Evolutionary conservation across 2,329 filamentous ascomycete genomes (phyloP).

Genomic region (Didymella pomorum): DNA sequence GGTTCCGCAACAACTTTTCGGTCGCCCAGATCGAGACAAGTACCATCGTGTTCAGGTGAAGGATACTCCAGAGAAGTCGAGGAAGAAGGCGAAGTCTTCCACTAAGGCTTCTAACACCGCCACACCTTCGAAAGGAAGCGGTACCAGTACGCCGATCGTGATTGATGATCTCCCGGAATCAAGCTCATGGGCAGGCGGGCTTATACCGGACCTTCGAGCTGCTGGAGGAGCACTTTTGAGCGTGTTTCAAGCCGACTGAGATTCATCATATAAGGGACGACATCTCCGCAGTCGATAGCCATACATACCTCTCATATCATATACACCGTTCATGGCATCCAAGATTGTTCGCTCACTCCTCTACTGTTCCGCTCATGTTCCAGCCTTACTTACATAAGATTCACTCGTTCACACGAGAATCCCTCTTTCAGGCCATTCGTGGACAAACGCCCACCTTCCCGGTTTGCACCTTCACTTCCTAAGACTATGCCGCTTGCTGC

Average conservation of each 20-base stretch:
- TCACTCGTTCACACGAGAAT: background rate
- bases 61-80: constrained; percentile 27
- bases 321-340: too few relatives aligned
- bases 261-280: background rate
- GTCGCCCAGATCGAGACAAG: constrained; percentile 41
- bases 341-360: too few relatives aligned
- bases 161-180: background rate
- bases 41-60: constrained; percentile 38
- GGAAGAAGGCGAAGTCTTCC: constrained; percentile 29
- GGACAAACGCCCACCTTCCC: background rate
- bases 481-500: constrained; percentile 13
- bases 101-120: constrained; percentile 16
- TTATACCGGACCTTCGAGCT: background rate
- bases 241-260: constrained; percentile 6
- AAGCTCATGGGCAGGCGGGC: background rate
- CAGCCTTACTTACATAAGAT: background rate
- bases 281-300: background rate
- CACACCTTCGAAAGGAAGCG: constrained; percentile 1
- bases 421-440: too few relatives aligned
- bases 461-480: background rate
- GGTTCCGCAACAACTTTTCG: constrained; percentile 57
- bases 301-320: too few relatives aligned
- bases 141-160: background rate
- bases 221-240: constrained; percentile 12
- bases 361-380: background rate